Evolutionary conservation across 1,284 basidiomycete genomes (phyloP).

Genomic region (Sporisorium iseilematis-ciliati): DNA sequence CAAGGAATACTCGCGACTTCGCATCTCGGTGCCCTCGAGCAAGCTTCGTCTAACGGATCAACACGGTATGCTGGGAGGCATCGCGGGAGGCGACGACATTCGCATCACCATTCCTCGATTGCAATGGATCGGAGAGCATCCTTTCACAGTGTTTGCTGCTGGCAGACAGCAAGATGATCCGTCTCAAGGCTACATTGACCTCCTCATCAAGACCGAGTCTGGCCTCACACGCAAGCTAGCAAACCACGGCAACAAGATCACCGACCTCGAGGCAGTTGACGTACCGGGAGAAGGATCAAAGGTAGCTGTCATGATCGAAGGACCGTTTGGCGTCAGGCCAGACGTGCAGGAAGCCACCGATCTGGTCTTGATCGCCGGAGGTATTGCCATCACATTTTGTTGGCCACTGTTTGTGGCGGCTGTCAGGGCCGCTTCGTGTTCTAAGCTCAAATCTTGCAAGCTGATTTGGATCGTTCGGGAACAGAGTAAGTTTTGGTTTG

Average conservation of each 20-base stretch:
- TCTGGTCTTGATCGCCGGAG: constrained; percentile 43
- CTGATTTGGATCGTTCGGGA: constrained; percentile 50
- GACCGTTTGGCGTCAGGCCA: constrained; percentile 43
- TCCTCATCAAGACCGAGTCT: constrained; percentile 38
- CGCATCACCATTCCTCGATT: constrained; percentile 46
- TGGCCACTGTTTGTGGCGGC: constrained; percentile 45
- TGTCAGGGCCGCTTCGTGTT: not conserved
- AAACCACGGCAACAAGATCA: constrained; percentile 1
- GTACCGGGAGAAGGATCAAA: not conserved
- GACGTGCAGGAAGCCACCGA: constrained; percentile 15
- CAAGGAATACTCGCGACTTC: constrained; percentile 20
- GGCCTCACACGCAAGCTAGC: constrained; percentile 49
- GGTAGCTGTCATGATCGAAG: constrained; percentile 46
- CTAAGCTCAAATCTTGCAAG: constrained; percentile 31
- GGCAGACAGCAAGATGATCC: constrained; percentile 15
- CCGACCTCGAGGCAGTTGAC: constrained; percentile 22
- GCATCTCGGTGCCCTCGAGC: constrained; percentile 36
- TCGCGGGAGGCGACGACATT: constrained; percentile 48
- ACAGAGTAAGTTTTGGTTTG: constrained; percentile 17
- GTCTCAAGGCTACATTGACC: constrained; percentile 29
- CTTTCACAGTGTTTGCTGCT: constrained; percentile 48
- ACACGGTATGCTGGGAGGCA: constrained; percentile 8
- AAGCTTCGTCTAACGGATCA: constrained; percentile 24
- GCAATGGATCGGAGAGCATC: constrained; percentile 52
- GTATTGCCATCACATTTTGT: constrained; percentile 56